A percentile compares a stretch with the other conserved stretches of the same genome.
Evolutionary conservation across 805 yeast genomes (phyloP).

Genomic region (Schwanniomyces sp.): DNA sequence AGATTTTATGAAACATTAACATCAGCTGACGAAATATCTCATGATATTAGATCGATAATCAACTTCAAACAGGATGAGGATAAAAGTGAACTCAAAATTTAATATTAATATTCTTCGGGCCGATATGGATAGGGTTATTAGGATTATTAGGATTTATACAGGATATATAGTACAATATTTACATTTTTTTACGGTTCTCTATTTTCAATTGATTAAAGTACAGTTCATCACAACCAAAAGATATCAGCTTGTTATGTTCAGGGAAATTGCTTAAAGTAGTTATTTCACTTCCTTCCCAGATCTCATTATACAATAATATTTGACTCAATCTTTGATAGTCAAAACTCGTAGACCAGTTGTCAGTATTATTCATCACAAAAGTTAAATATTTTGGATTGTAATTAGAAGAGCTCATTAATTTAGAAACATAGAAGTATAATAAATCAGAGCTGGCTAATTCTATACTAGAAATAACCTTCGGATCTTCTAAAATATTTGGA

Average conservation of each 20-base stretch:
- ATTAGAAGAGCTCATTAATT: constrained; percentile 13
- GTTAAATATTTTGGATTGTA: constrained; percentile 20
- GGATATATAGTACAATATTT: not conserved
- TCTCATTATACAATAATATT: constrained; percentile 14
- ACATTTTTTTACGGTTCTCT: not conserved
- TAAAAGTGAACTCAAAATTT: not conserved
- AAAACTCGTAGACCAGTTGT: not conserved
- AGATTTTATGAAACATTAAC: constrained; percentile 61
- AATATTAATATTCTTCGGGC: not conserved
- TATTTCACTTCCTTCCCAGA: constrained; percentile 1
- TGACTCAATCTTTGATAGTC: constrained; percentile 15
- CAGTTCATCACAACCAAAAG: not conserved
- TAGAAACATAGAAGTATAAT: constrained; percentile 14
- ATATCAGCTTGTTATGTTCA: not conserved
- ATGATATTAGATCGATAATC: not conserved
- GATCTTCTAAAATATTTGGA: not conserved
- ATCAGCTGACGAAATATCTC: constrained; percentile 27
- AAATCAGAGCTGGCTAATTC: constrained; percentile 20
- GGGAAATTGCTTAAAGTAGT: not conserved
- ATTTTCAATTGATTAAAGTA: not conserved
- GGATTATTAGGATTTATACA: not conserved
- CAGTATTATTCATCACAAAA: constrained; percentile 8
- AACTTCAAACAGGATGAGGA: not conserved
- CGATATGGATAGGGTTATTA: not conserved
- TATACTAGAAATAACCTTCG: constrained; percentile 13